phyloP scores from a whole-genome alignment of 106 monocot genomes.

The Dendrobium chrysotoxum region DNA sequence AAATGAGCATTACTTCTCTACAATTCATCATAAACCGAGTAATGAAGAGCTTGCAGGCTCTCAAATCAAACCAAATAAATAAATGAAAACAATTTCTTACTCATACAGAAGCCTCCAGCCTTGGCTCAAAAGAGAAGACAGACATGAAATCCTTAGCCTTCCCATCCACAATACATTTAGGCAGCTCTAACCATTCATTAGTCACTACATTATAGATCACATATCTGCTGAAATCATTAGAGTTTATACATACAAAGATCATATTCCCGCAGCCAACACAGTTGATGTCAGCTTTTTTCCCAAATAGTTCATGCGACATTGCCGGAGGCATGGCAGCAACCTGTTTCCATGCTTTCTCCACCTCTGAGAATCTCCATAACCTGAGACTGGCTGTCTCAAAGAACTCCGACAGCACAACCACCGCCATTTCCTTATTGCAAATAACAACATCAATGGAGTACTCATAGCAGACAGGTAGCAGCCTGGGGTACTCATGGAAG shows the following conservation, averaged over 20 bases:
- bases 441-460: conserved; percentile 29
- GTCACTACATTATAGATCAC: conserved; percentile 38
- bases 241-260: conserved; percentile 60
- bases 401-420: conserved; percentile 61
- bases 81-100: not conserved
- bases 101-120: conserved; percentile 64
- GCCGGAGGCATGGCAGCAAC: conserved; percentile 68
- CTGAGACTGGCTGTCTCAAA: conserved; percentile 65
- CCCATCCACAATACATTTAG: conserved; percentile 52
- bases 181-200: conserved; percentile 62
- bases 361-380: conserved; percentile 54
- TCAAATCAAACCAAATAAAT: not conserved
- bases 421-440: conserved; percentile 42
- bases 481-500: conserved; percentile 22
- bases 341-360: conserved; percentile 45
- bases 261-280: conserved; percentile 53
- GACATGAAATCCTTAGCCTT: conserved; percentile 51
- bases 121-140: conserved; percentile 82
- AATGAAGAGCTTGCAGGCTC: not conserved
- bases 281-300: conserved; percentile 70
- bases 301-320: conserved; percentile 69
- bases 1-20: not conserved
- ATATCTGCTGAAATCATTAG: conserved; percentile 38
- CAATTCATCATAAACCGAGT: not conserved
- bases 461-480: conserved; percentile 51